Conservation (phyloP, 225 moss, liverwort and hornwort species). For the Pseudoscleropodium purum region DNA sequence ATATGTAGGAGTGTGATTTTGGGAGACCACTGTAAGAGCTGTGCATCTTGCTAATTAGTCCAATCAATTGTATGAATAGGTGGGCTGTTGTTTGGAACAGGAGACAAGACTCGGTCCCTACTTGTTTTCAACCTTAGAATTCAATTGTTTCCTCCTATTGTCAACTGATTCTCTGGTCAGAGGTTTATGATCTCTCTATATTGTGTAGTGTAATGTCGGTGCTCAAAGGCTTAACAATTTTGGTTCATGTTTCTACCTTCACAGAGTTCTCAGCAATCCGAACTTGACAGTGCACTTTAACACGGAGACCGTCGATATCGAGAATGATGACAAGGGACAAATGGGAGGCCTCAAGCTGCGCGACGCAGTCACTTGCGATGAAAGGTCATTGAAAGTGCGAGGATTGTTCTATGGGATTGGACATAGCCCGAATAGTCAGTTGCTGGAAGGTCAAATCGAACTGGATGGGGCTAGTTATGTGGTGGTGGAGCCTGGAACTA, state of each 20-base stretch:
- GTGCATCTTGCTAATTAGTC: not conserved
- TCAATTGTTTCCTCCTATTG: not conserved
- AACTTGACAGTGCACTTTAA: slow-evolving; percentile 87
- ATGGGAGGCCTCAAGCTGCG: slow-evolving; percentile 66
- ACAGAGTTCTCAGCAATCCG: slow-evolving; percentile 80
- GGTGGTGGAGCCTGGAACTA: slow-evolving; percentile 62
- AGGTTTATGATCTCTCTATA: not conserved
- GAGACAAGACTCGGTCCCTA: not conserved
- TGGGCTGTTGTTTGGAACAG: too few relatives aligned
- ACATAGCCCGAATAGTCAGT: slow-evolving; percentile 71
- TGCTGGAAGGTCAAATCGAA: slow-evolving; percentile 73
- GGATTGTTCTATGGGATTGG: slow-evolving; percentile 95
- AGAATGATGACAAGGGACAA: slow-evolving; percentile 70
- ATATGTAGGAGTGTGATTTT: not conserved
- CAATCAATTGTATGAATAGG: not conserved
- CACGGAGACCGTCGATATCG: slow-evolving; percentile 71
- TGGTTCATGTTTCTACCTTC: not conserved
- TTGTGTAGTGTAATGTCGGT: not conserved
- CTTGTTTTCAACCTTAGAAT: not conserved
- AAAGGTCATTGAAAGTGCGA: slow-evolving; percentile 44
- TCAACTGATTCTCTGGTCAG: not conserved
- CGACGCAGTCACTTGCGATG: slow-evolving; percentile 25
- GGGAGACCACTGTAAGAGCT: not conserved
- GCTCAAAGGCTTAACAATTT: not conserved
- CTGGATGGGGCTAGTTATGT: slow-evolving; percentile 87